Percentiles rank a stretch among this genome's conserved stretches.
Evolutionary conservation across 2,329 filamentous ascomycete species (phyloP).

Genomic region (Domatiomyces catenatus): DNA sequence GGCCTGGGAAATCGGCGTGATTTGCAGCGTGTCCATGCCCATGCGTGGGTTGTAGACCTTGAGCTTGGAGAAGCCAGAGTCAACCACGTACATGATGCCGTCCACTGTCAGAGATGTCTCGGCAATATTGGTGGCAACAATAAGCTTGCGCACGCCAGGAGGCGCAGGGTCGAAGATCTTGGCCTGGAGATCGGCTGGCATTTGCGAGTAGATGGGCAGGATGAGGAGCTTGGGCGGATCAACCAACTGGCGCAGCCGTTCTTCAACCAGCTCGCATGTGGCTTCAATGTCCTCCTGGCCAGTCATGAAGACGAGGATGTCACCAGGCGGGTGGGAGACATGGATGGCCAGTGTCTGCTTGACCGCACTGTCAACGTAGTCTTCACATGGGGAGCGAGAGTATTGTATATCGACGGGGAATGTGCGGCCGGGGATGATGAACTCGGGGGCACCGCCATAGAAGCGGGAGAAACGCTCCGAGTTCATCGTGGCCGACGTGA

Average conservation of each 20-base stretch:
- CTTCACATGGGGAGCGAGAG: constrained; percentile 84
- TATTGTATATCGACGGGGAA: constrained; percentile 97
- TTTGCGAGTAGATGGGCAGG: constrained; percentile 95
- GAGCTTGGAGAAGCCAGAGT: constrained; percentile 88
- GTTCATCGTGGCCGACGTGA: constrained; percentile 98
- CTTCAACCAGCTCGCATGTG: constrained; percentile 83
- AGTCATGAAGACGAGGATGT: constrained; percentile 98
- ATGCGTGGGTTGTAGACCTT: constrained; percentile 98
- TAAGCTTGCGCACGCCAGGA: constrained; percentile 69
- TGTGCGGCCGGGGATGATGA: constrained; percentile 86
- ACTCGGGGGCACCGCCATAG: constrained; percentile 89
- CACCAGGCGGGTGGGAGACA: constrained; percentile 79
- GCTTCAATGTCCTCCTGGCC: constrained; percentile 97
- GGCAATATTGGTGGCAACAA: constrained; percentile 90
- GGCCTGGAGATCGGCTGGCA: constrained; percentile 93
- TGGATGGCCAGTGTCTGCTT: constrained; percentile 93
- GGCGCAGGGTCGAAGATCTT: constrained; percentile 94
- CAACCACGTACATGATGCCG: constrained; percentile 90
- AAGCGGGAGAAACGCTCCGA: constrained; percentile 90
- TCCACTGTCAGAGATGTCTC: constrained; percentile 94
- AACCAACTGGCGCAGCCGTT: constrained; percentile 74
- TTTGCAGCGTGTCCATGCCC: constrained; percentile 98
- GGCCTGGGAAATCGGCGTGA: constrained; percentile 93
- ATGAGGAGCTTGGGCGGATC: constrained; percentile 91
- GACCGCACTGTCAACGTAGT: constrained; percentile 93